Evolutionary conservation across 805 yeast species (phyloP).

Genomic region (Debaryomyces maramus): DNA sequence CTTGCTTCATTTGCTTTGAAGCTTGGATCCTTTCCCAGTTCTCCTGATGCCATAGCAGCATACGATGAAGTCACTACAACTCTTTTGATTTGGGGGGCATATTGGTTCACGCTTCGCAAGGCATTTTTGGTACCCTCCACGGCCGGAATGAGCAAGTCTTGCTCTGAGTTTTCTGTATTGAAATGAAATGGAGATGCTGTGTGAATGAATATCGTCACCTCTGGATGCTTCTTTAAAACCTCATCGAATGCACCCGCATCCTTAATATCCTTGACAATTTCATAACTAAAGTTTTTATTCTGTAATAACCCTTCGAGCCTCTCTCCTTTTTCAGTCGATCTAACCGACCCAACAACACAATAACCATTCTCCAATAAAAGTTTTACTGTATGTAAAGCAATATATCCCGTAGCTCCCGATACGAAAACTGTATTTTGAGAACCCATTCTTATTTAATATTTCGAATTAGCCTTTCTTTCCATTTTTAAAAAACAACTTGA

Average conservation of each 20-base stretch:
- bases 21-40: conserved; percentile 13
- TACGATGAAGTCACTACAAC: conserved; percentile 23
- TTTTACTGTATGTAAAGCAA: conserved; percentile 15
- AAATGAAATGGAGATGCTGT: conserved; percentile 60
- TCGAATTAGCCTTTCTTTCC: no score
- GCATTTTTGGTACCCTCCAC: conserved; percentile 53
- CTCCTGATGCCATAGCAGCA: conserved; percentile 21
- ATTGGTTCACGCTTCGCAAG: conserved; percentile 45
- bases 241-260: conserved; percentile 19
- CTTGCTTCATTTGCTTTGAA: conserved; percentile 12
- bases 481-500: no score
- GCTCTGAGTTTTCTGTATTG: conserved; percentile 43
- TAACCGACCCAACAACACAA: conserved; percentile 9
- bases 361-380: conserved; percentile 13
- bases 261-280: conserved; percentile 6
- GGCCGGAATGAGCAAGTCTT: conserved; percentile 57
- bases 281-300: conserved; percentile 1
- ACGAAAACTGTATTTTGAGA: conserved; percentile 12
- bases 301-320: conserved; percentile 1
- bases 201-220: conserved; percentile 55
- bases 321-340: conserved; percentile 3
- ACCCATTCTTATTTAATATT: no score
- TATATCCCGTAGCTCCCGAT: conserved; percentile 19
- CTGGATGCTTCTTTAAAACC: conserved; percentile 38
- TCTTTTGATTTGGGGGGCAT: conserved; percentile 13